Evolutionary conservation across 1,284 basidiomycete species (phyloP).

Genomic region (Leccinum pallidistipes): DNA sequence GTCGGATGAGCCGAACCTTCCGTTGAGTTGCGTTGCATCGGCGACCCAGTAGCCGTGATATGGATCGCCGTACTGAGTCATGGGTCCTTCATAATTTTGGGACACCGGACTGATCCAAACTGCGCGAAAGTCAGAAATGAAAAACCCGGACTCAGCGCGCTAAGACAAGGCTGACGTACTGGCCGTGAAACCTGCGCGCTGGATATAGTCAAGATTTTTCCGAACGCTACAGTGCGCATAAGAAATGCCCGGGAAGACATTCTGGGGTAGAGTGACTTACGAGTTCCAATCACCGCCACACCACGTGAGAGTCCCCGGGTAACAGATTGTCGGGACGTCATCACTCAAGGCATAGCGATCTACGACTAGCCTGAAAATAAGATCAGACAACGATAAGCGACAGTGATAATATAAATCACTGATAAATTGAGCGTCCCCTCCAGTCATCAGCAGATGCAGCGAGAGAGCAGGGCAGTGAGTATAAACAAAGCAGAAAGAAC

Average conservation of each 20-base stretch:
- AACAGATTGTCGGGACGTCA: constrained; percentile 42
- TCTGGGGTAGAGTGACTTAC: constrained; percentile 7
- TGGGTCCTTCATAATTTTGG: constrained; percentile 58
- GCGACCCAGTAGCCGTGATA: constrained; percentile 69
- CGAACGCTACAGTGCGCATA: constrained; percentile 43
- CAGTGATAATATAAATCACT: constrained; percentile 13
- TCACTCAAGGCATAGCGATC: constrained; percentile 64
- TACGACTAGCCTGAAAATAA: constrained; percentile 48
- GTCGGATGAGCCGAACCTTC: constrained; percentile 59
- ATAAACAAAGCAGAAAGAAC: not conserved
- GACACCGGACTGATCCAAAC: constrained; percentile 66
- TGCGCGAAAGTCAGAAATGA: constrained; percentile 3
- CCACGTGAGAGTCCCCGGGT: constrained; percentile 57
- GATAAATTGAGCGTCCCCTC: constrained; percentile 41
- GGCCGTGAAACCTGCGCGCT: constrained; percentile 72
- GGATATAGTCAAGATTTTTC: constrained; percentile 74
- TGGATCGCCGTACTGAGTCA: constrained; percentile 60
- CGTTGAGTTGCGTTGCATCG: constrained; percentile 60
- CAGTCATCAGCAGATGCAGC: constrained; percentile 39
- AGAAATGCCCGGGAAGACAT: not conserved
- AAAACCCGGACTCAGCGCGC: not conserved
- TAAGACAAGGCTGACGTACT: constrained; percentile 2
- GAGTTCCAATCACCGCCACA: constrained; percentile 70
- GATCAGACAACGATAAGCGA: constrained; percentile 2
- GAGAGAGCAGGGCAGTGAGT: constrained; percentile 1